Conservation (phyloP, 225 moss, liverwort and hornwort genomes). For the Marchantia polymorpha region DNA sequence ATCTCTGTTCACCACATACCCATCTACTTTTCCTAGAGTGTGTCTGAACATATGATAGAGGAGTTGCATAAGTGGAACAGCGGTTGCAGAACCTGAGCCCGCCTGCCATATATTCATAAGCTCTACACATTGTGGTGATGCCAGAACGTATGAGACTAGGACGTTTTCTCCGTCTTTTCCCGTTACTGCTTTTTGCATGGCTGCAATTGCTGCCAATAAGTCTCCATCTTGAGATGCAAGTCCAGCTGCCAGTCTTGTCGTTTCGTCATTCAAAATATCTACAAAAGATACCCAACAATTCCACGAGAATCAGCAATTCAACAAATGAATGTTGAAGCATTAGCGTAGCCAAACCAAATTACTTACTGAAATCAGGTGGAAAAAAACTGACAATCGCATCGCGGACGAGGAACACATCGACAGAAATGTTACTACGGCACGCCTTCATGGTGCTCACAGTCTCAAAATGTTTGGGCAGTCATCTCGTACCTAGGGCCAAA, state of each 20-base stretch:
- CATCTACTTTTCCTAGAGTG: constrained; percentile 47
- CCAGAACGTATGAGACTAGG: constrained; percentile 67
- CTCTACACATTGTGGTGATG: constrained; percentile 85
- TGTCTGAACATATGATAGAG: constrained; percentile 65
- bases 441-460: too few relatives aligned
- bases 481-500: constrained; percentile 11
- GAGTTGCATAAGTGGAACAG: constrained; percentile 80
- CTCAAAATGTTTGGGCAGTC: neutral
- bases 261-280: constrained; percentile 62
- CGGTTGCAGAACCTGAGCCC: constrained; percentile 53
- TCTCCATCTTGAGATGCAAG: constrained; percentile 64
- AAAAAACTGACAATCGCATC: too few relatives aligned
- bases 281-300: neutral
- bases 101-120: constrained; percentile 67
- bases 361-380: too few relatives aligned
- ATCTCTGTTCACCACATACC: neutral
- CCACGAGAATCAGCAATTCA: neutral
- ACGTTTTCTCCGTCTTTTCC: constrained; percentile 57
- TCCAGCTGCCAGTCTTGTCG: constrained; percentile 61
- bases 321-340: neutral
- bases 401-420: too few relatives aligned
- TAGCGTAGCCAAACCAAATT: neutral
- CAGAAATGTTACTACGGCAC: too few relatives aligned
- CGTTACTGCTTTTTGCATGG: constrained; percentile 57
- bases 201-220: constrained; percentile 50